Evolutionary conservation across 768 basidiomycete genomes (phyloP), one percentile per base, ranked within the genome.

Genomic region (Collybia mongolica): DNA sequence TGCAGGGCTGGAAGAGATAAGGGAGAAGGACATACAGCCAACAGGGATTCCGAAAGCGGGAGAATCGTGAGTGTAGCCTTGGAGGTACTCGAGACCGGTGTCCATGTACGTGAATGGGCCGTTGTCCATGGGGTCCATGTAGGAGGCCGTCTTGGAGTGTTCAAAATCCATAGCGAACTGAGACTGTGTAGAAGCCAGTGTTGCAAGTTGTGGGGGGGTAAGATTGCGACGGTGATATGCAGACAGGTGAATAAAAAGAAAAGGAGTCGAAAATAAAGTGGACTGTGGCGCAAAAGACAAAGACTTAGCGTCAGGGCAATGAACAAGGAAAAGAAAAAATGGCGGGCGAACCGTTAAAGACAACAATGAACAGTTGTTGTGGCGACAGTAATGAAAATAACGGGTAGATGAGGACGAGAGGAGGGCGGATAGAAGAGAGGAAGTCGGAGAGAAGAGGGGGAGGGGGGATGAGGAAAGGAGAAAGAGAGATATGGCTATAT

Each of bases 11-110:
- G 22, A 39, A 39, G 50, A 39, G 35, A 19, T 46, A 28, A 32
- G 18, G 43, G 44, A 35, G 40, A 49, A 36, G 2, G 19, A 82
- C 86, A 69, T 64, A 87, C 87, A 68, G 61, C 80, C 75, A 67
- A 89, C 80, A 57, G 82, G 69, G 44, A 85, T 80, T 65, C 80
- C 80, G 53, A 84, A 87, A 38, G 71, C 60, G 23, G 76, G 72
- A 3, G 76, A 75, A 32, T 32, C 32, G 8, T 83, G 77, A 57
- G 83, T 79, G 29, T 85, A 85, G 67, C 86, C 86, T 68, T 85
- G 83, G 57, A 89, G 79, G 65, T 88, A 90, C 52, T 80, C 78
- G 59, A 79, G 70, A 52, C 70, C 69, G 53, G 65, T 74, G 63
- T 80, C 77, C 69, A 79, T 72, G 67, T 80, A 79, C 54, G 69